A percentile compares a stretch with the other conserved stretches of the same genome.
Evolutionary conservation across 2,329 filamentous ascomycete genomes (phyloP).

Genomic region (Fusarium nurragi): DNA sequence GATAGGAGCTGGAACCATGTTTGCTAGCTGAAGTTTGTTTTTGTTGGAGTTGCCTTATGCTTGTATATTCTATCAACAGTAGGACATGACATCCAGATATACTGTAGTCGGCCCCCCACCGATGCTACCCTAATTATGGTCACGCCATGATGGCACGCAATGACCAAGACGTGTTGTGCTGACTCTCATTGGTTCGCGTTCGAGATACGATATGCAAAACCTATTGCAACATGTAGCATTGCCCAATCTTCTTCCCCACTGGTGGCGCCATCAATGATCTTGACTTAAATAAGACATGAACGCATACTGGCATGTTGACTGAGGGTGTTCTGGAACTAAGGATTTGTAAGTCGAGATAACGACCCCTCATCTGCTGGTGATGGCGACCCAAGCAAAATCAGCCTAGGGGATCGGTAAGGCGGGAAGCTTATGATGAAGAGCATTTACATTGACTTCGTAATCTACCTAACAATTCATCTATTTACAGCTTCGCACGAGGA

Average conservation of each 20-base stretch:
- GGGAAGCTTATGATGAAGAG: too few species aligned
- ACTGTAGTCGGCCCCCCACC: background rate
- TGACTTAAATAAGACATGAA: background rate
- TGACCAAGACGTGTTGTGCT: background rate
- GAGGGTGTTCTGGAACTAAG: background rate
- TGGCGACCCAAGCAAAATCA: too few species aligned
- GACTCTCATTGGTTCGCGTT: background rate
- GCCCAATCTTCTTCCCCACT: background rate
- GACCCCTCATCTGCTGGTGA: background rate
- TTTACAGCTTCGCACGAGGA: conserved; percentile 23
- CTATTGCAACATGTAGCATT: conserved; percentile 24
- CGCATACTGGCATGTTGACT: background rate
- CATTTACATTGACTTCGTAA: background rate
- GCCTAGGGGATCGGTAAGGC: background rate
- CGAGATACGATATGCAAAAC: conserved; percentile 15
- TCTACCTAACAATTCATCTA: background rate
- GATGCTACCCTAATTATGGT: background rate
- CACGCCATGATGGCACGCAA: conserved; percentile 21
- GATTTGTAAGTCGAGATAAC: background rate
- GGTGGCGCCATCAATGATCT: background rate
- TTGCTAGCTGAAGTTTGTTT: background rate
- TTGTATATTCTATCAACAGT: rapidly evolving
- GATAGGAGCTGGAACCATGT: conserved; percentile 67
- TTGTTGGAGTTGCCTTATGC: background rate
- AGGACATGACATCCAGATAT: background rate